These are phyloP conservation scores for Escovopsis sp. DNA, from an alignment of 2,329 filamentous ascomycete genomes.

Conservation along the genomic window DNA sequence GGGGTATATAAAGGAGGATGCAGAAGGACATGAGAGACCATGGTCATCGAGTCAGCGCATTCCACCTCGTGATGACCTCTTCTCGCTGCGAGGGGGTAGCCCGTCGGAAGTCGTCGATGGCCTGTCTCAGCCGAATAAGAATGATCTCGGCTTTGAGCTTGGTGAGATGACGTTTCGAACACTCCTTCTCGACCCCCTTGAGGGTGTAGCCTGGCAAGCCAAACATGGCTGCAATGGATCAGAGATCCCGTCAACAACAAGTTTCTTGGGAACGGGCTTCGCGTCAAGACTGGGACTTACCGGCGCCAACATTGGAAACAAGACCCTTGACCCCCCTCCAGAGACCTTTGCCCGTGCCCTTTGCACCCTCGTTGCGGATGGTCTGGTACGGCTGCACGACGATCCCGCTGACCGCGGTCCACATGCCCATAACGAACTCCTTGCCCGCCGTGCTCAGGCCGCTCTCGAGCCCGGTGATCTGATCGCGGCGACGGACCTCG, in stretches of 20 bases:
- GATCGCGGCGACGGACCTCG: conserved; percentile 47
- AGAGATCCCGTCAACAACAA: conserved; percentile 2
- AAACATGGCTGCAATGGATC: conserved; percentile 21
- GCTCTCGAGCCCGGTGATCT: conserved; percentile 51
- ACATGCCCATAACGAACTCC: conserved; percentile 49
- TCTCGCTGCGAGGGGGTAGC: conserved; percentile 10
- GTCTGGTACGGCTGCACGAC: conserved; percentile 50
- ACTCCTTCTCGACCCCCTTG: conserved; percentile 38
- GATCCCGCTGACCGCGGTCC: conserved; percentile 53
- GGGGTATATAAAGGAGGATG: neutral
- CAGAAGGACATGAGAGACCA: neutral
- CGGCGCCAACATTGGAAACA: conserved; percentile 28
- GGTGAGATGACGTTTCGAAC: conserved; percentile 20
- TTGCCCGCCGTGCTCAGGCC: conserved; percentile 48
- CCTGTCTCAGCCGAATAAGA: conserved; percentile 18
- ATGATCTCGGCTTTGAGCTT: conserved; percentile 19
- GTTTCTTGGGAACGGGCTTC: neutral
- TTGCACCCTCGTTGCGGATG: conserved; percentile 44
- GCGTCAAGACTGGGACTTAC: conserved; percentile 5
- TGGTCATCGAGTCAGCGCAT: neutral
- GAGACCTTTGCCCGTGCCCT: conserved; percentile 47
- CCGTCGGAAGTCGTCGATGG: conserved; percentile 14
- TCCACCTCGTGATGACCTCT: conserved; percentile 15
- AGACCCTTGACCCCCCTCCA: conserved; percentile 28
- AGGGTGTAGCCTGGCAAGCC: conserved; percentile 35